Base-by-base conservation (phyloP, 2,329 filamentous ascomycete species). In the Coniella lustricola region DNA sequence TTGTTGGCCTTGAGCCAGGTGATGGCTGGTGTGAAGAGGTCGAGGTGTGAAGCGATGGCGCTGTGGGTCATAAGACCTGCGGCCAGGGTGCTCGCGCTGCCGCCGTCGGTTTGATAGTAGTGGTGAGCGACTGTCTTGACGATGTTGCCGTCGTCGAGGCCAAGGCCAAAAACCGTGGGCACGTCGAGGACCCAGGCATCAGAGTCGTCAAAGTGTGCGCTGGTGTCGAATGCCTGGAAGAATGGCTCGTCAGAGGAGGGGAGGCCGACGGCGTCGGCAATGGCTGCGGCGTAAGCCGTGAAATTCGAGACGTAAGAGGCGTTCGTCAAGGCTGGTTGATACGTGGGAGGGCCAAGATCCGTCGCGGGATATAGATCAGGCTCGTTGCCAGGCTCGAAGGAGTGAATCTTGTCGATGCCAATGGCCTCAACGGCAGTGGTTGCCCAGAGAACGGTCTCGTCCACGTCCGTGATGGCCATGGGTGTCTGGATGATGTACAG, bases 51-150 rank as follows among this genome's bases (percentile, higher is more conserved):
- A 3, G 39, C 43, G 33, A 53, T 53, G 20, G 44, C 33, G 29
- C 48, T 53, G 33, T 51, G 51, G 5, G 48, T 45, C 51, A 53
- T 53, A 9, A 53, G 20, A 1, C 51, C 57, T 2, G 44, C 39
- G 3, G 57, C 61, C 0, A 67, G 59, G 29, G 62, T 59, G 2
- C 40, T 53, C 0, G 63, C 63, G 8, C 40, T 48, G 4, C 49
- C 55, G 1, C 62, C 62, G 2, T 56, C 42, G 10, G 48, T 61
- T 53, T 68, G 63, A 52, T 67, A 68, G 54, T 66, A 67, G 44
- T 68, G 65, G 31, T 64, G 62, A n/a, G 64, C 59, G 2, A 66
- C 62, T 38, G 64, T 62, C 49, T 64, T 63, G 49, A 68, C 57
- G 33, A 60, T 58, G 25, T 54, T 52, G 17, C 52, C 56, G 8